These are phyloP conservation scores for Arctostaphylos glauca DNA, from an alignment of 148 eudicot species.

Conservation along the genomic window DNA sequence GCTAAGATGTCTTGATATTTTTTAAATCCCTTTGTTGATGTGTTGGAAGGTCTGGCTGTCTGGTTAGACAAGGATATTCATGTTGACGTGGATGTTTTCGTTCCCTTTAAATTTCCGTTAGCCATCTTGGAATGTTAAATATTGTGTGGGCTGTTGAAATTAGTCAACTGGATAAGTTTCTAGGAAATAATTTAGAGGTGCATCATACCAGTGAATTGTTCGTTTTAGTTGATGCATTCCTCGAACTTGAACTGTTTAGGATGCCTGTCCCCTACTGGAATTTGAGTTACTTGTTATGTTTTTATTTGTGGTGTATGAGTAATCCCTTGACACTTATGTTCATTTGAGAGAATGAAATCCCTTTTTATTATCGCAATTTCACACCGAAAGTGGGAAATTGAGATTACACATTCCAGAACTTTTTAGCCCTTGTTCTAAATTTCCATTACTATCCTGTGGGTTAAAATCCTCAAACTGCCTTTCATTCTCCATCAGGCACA, in stretches of 20 bases:
- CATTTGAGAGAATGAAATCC: background rate
- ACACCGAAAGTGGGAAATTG: background rate
- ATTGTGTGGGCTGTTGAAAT: background rate
- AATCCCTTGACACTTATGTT: background rate
- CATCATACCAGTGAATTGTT: background rate
- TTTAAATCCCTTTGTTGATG: background rate
- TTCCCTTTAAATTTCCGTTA: background rate
- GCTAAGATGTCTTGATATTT: background rate
- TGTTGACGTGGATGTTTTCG: background rate
- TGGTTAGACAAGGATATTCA: background rate
- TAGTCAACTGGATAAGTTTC: slow-evolving; percentile 5
- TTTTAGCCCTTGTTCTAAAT: background rate
- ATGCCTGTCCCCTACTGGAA: background rate
- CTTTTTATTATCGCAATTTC: background rate
- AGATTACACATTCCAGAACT: background rate
- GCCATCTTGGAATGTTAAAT: background rate
- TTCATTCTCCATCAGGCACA: background rate
- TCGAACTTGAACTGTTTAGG: background rate
- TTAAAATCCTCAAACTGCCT: background rate
- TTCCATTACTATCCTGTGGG: background rate
- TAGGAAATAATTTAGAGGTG: background rate
- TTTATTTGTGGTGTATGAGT: background rate
- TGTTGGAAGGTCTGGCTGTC: background rate
- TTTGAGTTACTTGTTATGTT: background rate
- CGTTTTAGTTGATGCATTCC: background rate